Conservation (phyloP, 306 rosid genomes). For the Begonia peltatifolia region DNA sequence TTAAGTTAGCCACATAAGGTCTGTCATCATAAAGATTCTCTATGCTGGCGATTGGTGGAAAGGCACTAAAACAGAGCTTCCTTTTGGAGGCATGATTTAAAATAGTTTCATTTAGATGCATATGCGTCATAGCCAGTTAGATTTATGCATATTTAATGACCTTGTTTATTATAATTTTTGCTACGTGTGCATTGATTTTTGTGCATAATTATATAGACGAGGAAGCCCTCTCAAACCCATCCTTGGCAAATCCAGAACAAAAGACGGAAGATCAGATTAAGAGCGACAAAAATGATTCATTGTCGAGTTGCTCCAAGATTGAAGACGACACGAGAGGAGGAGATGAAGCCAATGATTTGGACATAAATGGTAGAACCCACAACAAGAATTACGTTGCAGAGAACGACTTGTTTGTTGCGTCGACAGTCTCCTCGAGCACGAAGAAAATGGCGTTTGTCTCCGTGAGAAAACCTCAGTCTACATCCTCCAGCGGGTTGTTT, state of each 20-base stretch:
- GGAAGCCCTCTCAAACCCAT: slow-evolving; percentile 12
- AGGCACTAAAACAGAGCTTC: no score
- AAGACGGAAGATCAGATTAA: slow-evolving; percentile 8
- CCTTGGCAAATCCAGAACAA: slow-evolving; percentile 6
- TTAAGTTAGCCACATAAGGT: no score
- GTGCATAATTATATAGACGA: slow-evolving; percentile 18
- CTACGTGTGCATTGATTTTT: no score
- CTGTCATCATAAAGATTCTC: no score
- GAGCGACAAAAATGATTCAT: slow-evolving; percentile 13
- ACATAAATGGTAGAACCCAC: slow-evolving; percentile 5
- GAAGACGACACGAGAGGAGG: slow-evolving; percentile 8
- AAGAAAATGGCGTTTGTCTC: slow-evolving; percentile 62
- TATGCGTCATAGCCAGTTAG: not conserved
- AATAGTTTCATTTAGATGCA: no score
- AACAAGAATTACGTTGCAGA: slow-evolving; percentile 11
- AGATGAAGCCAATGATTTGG: slow-evolving; percentile 9
- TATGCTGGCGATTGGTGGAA: no score
- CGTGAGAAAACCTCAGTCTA: slow-evolving; percentile 21
- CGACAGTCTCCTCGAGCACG: slow-evolving; percentile 12
- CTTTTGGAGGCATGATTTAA: no score
- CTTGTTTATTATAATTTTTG: no score
- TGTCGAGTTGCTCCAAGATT: slow-evolving; percentile 9
- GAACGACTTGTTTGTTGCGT: not conserved
- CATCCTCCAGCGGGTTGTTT: not conserved
- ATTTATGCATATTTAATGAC: not conserved